phyloP scores from a whole-genome alignment of 2,329 filamentous ascomycete species.

The Phyllosticta capitalensis region DNA sequence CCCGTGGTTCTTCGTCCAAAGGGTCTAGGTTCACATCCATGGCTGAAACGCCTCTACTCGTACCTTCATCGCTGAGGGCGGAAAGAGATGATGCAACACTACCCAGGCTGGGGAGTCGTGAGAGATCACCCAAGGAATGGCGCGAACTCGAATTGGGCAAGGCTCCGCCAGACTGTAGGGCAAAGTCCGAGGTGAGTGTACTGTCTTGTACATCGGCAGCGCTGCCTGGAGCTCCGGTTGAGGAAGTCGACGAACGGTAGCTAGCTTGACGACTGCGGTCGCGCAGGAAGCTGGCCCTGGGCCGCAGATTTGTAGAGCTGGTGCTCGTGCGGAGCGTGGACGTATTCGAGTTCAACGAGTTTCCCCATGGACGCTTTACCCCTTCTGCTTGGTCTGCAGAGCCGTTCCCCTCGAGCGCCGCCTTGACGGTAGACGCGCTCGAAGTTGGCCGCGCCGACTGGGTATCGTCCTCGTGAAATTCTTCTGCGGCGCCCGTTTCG shows the following conservation, averaged over 20 bases:
- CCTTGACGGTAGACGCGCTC: slow-evolving; percentile 30
- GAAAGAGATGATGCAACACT: slow-evolving; percentile 74
- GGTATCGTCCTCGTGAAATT: slow-evolving; percentile 6
- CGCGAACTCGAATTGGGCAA: slow-evolving; percentile 40
- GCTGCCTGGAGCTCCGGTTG: slow-evolving; percentile 42
- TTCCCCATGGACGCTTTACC: not conserved
- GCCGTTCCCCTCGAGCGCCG: not conserved
- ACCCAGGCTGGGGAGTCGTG: slow-evolving; percentile 73
- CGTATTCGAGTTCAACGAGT: not conserved
- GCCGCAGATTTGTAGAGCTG: not conserved
- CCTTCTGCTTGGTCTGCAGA: not conserved
- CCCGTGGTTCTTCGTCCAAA: slow-evolving; percentile 48
- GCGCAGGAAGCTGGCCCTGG: slow-evolving; percentile 44
- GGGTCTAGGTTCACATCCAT: slow-evolving; percentile 42
- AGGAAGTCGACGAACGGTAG: slow-evolving; percentile 50
- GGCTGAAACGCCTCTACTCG: slow-evolving; percentile 26
- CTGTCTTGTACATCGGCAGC: slow-evolving; percentile 57
- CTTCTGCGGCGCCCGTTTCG: slow-evolving; percentile 6
- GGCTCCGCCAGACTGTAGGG: slow-evolving; percentile 72
- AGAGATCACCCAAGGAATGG: slow-evolving; percentile 47
- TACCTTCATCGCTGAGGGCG: slow-evolving; percentile 36
- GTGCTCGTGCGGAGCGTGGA: slow-evolving; percentile 21
- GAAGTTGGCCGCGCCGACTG: slow-evolving; percentile 20
- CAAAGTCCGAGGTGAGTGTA: slow-evolving; percentile 69
- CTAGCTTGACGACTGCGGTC: slow-evolving; percentile 41